These are phyloP conservation scores for Chaetomium globosum DNA, from an alignment of 2,329 filamentous ascomycete genomes.

Conservation along the genomic window DNA sequence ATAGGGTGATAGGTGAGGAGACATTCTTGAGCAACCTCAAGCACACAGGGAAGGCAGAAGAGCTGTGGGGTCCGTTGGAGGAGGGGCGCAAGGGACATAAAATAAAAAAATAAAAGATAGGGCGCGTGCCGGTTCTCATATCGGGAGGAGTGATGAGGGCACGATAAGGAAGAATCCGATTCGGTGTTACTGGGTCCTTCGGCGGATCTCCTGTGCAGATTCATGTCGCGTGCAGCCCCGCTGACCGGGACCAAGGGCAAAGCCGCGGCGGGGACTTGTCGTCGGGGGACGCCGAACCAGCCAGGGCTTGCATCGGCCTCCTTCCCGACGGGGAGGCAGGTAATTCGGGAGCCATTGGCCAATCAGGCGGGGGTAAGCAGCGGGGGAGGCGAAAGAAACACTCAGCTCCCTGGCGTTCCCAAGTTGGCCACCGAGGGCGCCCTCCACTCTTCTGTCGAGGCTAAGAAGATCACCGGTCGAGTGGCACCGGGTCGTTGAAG, in stretches of 20 bases:
- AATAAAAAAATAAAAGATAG: constrained; percentile 2
- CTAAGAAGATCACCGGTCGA: constrained; percentile 11
- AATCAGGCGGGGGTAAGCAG: constrained; percentile 10
- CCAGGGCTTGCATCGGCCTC: constrained; percentile 14
- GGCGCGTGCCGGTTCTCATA: background rate
- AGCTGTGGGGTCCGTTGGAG: background rate
- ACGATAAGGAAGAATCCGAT: constrained; percentile 3
- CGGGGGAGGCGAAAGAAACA: constrained; percentile 1
- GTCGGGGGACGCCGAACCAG: background rate
- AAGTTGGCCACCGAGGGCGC: constrained; percentile 22
- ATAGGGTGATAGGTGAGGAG: background rate
- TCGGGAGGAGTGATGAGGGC: background rate
- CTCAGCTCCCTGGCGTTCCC: background rate
- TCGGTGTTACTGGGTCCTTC: constrained; percentile 9
- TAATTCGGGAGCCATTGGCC: constrained; percentile 23
- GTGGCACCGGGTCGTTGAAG: constrained; percentile 1
- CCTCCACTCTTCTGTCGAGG: constrained; percentile 8
- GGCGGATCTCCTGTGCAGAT: constrained; percentile 10
- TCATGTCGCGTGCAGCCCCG: constrained; percentile 11
- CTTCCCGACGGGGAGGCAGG: constrained; percentile 15
- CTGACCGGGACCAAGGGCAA: background rate
- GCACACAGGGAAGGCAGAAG: background rate
- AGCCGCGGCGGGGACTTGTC: constrained; percentile 6
- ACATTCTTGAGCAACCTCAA: background rate
- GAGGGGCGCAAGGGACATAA: background rate